phyloP scores from a whole-genome alignment of 2,329 filamentous ascomycete genomes.

The Neonectria faginata region DNA sequence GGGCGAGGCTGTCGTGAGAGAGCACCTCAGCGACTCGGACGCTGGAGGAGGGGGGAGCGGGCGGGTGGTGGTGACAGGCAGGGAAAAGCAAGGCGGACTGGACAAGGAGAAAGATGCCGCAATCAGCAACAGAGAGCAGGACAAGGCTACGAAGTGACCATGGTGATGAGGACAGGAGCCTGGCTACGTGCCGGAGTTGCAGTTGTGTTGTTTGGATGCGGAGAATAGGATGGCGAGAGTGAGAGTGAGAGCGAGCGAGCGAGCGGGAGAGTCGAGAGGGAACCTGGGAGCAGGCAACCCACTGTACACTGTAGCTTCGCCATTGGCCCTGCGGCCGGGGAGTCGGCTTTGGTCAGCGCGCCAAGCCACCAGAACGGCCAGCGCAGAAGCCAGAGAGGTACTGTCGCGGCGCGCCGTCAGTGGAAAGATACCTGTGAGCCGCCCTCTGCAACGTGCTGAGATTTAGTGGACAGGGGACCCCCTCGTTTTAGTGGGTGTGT shows the following conservation, averaged over 20 bases:
- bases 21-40: conserved; percentile 15
- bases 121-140: neutral
- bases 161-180: conserved; percentile 2
- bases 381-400: neutral
- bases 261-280: conserved; percentile 8
- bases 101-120: neutral
- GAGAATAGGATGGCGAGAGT: conserved; percentile 15
- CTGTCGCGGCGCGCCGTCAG: neutral
- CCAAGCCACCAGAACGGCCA: conserved; percentile 10
- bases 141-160: conserved; percentile 24
- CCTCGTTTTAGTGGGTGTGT: conserved; percentile 17
- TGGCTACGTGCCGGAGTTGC: neutral
- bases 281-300: conserved; percentile 10
- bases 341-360: conserved; percentile 25
- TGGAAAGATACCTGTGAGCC: neutral
- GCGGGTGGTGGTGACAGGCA: conserved; percentile 2
- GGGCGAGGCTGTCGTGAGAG: conserved; percentile 42
- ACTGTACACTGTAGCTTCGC: conserved; percentile 8
- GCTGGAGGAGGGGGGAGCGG: neutral
- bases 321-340: conserved; percentile 18
- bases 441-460: neutral
- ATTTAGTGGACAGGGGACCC: neutral
- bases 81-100: conserved; percentile 4
- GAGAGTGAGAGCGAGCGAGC: neutral
- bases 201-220: conserved; percentile 14